Percentiles rank a stretch among this genome's conserved stretches.
phyloP scores from a whole-genome alignment of 495 filamentous ascomycete species.

The Elaphomyces granulatus region DNA sequence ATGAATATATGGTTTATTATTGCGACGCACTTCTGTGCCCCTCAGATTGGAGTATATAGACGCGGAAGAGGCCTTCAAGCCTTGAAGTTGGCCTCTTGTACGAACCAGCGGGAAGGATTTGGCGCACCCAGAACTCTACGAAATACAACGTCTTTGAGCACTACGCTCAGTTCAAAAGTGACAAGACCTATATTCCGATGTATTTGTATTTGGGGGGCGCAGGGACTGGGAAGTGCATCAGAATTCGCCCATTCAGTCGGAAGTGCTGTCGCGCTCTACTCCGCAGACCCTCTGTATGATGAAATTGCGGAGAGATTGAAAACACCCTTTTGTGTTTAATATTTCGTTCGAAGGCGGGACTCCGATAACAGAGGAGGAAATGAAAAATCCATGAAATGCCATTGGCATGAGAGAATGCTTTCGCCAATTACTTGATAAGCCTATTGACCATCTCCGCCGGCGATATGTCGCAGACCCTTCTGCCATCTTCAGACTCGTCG shows the following conservation, averaged over 20 bases:
- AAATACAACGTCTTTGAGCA: background rate
- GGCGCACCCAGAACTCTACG: background rate
- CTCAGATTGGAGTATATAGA: background rate
- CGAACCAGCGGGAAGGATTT: background rate
- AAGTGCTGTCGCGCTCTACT: background rate
- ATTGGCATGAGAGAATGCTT: background rate
- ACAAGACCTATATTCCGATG: background rate
- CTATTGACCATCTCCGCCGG: background rate
- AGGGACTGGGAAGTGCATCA: background rate
- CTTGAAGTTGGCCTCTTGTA: background rate
- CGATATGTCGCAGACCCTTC: background rate
- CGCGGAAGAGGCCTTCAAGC: background rate
- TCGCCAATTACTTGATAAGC: background rate
- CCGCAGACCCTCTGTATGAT: background rate
- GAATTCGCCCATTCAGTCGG: background rate
- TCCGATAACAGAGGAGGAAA: background rate
- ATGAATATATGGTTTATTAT: no score
- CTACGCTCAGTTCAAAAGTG: background rate
- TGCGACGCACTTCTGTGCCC: no score
- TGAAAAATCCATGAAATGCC: background rate
- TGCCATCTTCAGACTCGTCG: background rate
- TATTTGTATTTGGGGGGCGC: background rate
- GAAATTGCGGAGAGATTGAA: background rate
- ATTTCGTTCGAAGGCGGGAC: background rate
- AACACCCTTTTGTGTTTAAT: background rate